These are phyloP conservation scores for Hura crepitans DNA, from an alignment of 441 rosid species.

Conservation along the genomic window DNA sequence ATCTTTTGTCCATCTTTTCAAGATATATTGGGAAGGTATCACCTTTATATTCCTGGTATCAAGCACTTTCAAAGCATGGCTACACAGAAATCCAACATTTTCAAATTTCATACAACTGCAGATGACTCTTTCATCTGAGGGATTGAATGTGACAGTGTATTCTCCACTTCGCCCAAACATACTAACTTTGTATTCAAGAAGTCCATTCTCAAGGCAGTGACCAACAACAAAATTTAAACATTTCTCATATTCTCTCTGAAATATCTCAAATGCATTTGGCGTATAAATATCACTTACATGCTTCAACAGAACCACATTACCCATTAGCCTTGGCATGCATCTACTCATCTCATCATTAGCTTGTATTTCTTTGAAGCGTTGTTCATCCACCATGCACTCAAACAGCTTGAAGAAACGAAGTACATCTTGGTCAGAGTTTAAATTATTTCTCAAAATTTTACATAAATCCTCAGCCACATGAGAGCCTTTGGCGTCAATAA, in stretches of 20 bases:
- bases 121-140: constrained; percentile 13
- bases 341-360: constrained; percentile 19
- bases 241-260: constrained; percentile 23
- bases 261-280: constrained; percentile 13
- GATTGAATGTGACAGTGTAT: constrained; percentile 5
- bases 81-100: constrained; percentile 18
- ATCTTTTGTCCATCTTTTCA: constrained; percentile 21
- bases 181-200: constrained; percentile 15
- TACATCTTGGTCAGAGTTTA: constrained; percentile 13
- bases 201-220: constrained; percentile 6
- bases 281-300: constrained; percentile 22
- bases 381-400: constrained; percentile 13
- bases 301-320: constrained; percentile 18
- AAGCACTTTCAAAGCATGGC: constrained; percentile 22
- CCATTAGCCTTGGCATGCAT: constrained; percentile 16
- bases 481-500: constrained; percentile 6
- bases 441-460: constrained; percentile 11
- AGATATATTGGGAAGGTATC: constrained; percentile 12
- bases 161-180: constrained; percentile 10
- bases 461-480: constrained; percentile 15
- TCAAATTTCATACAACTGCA: constrained; percentile 24
- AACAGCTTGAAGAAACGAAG: constrained; percentile 14
- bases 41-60: constrained; percentile 19
- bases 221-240: constrained; percentile 12
- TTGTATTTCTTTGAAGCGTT: constrained; percentile 14